phyloP scores from a whole-genome alignment of 148 eudicot genomes.

The Heliosperma pusillum region DNA sequence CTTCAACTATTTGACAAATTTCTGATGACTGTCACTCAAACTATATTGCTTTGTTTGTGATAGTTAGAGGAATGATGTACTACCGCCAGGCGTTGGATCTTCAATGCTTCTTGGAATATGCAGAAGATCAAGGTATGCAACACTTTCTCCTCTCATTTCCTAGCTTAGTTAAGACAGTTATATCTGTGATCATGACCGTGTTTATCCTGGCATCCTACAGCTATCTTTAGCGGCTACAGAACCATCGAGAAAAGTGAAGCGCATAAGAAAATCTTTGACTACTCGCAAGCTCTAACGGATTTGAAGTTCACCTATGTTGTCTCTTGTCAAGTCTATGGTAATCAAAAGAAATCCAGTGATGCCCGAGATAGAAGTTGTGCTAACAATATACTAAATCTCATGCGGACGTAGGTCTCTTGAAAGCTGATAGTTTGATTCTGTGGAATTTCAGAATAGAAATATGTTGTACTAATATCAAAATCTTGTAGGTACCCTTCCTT shows the following conservation, averaged over 20 bases:
- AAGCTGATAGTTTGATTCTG: neutral
- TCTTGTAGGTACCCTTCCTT: slow-evolving; percentile 82
- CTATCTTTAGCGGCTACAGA: slow-evolving; percentile 74
- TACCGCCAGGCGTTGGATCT: slow-evolving; percentile 90
- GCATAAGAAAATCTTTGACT: slow-evolving; percentile 47
- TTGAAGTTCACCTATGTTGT: slow-evolving; percentile 95
- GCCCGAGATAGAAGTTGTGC: slow-evolving; percentile 68
- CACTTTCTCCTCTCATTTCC: slow-evolving; percentile 9
- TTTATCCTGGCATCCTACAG: slow-evolving; percentile 42
- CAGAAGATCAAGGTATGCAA: slow-evolving; percentile 60
- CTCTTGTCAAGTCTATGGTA: slow-evolving; percentile 95
- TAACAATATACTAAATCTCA: slow-evolving; percentile 73
- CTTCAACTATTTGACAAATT: slow-evolving; percentile 5
- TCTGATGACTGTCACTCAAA: slow-evolving; percentile 17
- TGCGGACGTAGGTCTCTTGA: slow-evolving; percentile 58
- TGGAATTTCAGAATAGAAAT: neutral
- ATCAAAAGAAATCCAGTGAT: slow-evolving; percentile 77
- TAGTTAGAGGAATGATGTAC: slow-evolving; percentile 99
- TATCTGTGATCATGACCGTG: slow-evolving; percentile 3
- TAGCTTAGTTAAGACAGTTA: neutral
- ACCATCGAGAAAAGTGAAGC: slow-evolving; percentile 51
- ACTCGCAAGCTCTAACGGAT: slow-evolving; percentile 81
- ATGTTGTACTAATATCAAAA: slow-evolving; percentile 12
- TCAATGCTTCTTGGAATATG: slow-evolving; percentile 86
- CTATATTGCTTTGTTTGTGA: slow-evolving; percentile 22